Evolutionary conservation across 2,329 filamentous ascomycete genomes (phyloP).

Genomic region (Botrytis tulipae): DNA sequence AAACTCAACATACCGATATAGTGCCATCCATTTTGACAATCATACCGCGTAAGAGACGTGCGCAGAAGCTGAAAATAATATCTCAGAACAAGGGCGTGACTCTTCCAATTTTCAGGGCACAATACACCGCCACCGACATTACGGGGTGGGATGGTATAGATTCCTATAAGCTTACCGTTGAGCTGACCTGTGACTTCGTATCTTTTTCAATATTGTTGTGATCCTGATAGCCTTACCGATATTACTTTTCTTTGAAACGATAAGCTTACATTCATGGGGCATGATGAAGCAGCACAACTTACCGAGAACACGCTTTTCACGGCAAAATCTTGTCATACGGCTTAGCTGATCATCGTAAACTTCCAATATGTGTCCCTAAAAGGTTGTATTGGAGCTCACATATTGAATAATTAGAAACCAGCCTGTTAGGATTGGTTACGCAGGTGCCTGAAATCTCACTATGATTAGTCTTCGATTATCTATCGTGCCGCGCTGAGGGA

Average conservation of each 20-base stretch:
- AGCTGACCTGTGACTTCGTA: constrained; percentile 4
- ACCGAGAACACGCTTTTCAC: neutral
- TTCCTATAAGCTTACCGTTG: neutral
- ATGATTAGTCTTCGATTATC: neutral
- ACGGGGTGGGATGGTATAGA: neutral
- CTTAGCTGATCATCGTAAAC: neutral
- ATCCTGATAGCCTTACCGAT: neutral
- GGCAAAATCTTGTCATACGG: neutral
- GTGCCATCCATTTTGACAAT: neutral
- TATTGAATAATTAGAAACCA: neutral
- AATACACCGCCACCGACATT: neutral
- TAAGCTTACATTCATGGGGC: constrained; percentile 7
- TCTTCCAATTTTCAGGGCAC: neutral
- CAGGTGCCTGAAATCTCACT: neutral
- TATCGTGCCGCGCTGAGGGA: neutral
- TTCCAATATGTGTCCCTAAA: neutral
- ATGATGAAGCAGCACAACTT: neutral
- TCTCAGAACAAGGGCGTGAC: neutral
- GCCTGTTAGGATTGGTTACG: neutral
- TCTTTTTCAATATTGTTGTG: neutral
- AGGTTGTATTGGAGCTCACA: neutral
- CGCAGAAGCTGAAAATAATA: neutral
- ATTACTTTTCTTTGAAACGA: neutral
- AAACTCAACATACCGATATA: neutral
- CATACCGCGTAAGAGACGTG: neutral